phyloP scores from a whole-genome alignment of 768 basidiomycete genomes.

The Leccinum longicurvipes region DNA sequence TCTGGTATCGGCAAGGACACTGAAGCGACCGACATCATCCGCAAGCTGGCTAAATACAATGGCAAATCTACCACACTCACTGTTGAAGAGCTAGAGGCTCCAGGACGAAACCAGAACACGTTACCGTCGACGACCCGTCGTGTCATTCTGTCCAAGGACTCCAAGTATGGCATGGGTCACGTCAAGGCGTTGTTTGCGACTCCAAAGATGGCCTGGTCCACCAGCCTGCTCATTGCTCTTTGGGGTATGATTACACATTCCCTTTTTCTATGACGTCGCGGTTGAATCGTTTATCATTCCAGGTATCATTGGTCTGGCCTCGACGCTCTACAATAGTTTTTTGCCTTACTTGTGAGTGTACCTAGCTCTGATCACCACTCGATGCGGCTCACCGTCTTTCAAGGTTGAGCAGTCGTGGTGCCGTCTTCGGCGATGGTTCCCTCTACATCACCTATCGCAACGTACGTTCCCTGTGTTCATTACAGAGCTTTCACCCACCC shows the following conservation, averaged over 20 bases:
- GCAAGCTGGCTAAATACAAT: constrained; percentile 49
- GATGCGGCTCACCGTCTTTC: not conserved
- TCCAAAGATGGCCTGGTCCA: constrained; percentile 61
- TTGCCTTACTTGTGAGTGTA: constrained; percentile 49
- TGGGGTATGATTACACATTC: constrained; percentile 37
- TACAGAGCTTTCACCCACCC: not conserved
- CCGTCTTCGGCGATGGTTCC: constrained; percentile 67
- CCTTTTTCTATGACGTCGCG: not conserved
- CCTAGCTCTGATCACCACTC: not conserved
- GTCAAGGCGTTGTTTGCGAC: constrained; percentile 63
- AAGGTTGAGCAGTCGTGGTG: constrained; percentile 62
- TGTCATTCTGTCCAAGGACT: constrained; percentile 39
- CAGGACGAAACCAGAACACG: constrained; percentile 20
- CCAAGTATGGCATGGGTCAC: constrained; percentile 39
- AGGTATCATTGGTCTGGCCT: constrained; percentile 75
- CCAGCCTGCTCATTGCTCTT: constrained; percentile 50
- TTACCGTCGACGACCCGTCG: constrained; percentile 15
- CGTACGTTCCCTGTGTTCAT: constrained; percentile 29
- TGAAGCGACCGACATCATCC: constrained; percentile 48
- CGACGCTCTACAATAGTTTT: constrained; percentile 60
- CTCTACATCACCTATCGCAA: constrained; percentile 73
- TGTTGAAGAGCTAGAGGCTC: constrained; percentile 41
- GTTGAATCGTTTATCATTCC: constrained; percentile 1
- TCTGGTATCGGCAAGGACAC: constrained; percentile 51
- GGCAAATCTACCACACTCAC: constrained; percentile 41